Base-by-base conservation (phyloP, 371 early-diverging fungal species). In the Syncephalastrum monosporum region DNA sequence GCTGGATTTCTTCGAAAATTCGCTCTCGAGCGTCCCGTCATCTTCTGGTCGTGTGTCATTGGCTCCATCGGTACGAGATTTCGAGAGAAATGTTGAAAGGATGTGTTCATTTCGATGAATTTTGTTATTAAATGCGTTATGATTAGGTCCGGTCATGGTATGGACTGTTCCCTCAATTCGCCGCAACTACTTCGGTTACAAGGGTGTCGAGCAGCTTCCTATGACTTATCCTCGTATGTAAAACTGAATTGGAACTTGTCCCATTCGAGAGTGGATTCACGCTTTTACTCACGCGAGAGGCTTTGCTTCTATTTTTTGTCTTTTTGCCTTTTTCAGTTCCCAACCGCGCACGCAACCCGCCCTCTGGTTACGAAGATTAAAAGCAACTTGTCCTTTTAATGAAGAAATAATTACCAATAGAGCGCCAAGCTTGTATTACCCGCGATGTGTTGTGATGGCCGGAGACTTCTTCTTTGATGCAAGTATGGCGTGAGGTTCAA, bases 121-220 rank as follows among this genome's bases (percentile, higher is more conserved):
- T 5, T 29, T n/a, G 12, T 53, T 6, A 44, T 24, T n/a, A 47
- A 54, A 41, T 49, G 16, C 12, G 6, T 25, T 42, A 43, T 47
- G 12, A 42, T 14, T 58, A 77, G 78, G 78, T 49, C 78, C 78
- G 54, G 62, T 70, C 47, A 70, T 77, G 75, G 78, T 77, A 10
- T 71, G 62, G 63, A 74, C 75, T 49, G 78, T 77, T 16, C 78
- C 78, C 48, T 64, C 60, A 53, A 57, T 74, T 24, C 72, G 78
- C 60, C 78, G 78, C 56, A 67, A 77, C 43, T 77, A 71, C 56
- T 72, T 77, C 59, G 78, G 78, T 14, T 77, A 65, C 70, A 72
- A 77, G 68, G 73, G 75, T 24, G 57, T 70, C 46, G 71, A 63
- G 47, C 56, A 56, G 27, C 68, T 77, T 49, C 78, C 78, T 45